A percentile compares a stretch with the other conserved stretches of the same genome.
Conservation (phyloP, 1,139 yeast genomes). For the Suhomyces coccinellae region DNA sequence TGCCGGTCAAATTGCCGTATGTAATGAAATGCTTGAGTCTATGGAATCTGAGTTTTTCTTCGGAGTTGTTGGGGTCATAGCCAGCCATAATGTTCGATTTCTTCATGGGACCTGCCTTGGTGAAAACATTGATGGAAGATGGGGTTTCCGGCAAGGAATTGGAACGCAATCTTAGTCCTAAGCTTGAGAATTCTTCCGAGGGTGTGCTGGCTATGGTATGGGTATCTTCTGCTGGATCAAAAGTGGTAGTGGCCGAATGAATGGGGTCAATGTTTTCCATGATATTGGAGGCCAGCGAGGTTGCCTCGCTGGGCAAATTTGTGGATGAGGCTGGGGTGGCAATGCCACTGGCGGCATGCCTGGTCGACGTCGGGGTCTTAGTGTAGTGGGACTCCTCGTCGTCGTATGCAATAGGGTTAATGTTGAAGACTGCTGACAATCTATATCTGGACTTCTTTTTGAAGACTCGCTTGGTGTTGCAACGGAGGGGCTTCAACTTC, state of each 20-base stretch:
- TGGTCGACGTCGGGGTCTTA: conserved; percentile 4
- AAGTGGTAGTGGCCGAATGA: neutral
- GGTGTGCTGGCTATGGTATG: conserved; percentile 21
- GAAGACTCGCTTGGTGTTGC: conserved; percentile 29
- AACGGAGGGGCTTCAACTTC: conserved; percentile 42
- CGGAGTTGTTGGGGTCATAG: conserved; percentile 14
- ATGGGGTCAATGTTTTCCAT: conserved; percentile 9
- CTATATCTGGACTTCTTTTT: conserved; percentile 46
- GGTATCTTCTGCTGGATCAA: conserved; percentile 4
- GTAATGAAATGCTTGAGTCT: conserved; percentile 30
- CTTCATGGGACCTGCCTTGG: conserved; percentile 3
- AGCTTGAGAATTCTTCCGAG: conserved; percentile 6
- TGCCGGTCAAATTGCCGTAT: conserved; percentile 13
- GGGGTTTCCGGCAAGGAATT: conserved; percentile 28
- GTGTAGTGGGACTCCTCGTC: conserved; percentile 11
- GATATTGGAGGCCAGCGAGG: conserved; percentile 9
- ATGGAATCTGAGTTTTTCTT: conserved; percentile 22
- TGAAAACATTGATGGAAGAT: conserved; percentile 2
- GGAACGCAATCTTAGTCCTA: conserved; percentile 17
- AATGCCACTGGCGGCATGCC: neutral
- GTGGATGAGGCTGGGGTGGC: conserved; percentile 1
- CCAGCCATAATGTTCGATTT: conserved; percentile 5
- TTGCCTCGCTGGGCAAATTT: neutral
- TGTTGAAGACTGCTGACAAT: conserved; percentile 39
- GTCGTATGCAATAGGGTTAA: conserved; percentile 34